Percentiles rank a stretch among this genome's conserved stretches.
These are phyloP conservation scores for Puccinia coronata DNA, from an alignment of 1,284 basidiomycete genomes.

Conservation along the genomic window DNA sequence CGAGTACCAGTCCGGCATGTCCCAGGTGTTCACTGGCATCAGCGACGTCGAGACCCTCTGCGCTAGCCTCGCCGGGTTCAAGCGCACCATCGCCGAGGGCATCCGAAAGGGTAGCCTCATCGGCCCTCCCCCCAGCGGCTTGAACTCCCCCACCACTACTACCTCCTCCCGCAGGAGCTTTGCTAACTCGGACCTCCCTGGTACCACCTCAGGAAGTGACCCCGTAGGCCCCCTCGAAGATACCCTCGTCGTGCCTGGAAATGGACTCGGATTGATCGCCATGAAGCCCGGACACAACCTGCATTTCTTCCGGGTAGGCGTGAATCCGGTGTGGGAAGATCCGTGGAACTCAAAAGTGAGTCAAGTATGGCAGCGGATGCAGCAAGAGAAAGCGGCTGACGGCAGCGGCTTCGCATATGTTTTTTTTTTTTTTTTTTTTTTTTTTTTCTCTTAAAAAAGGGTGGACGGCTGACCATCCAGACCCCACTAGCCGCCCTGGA, in stretches of 20 bases:
- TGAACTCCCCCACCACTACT: neutral
- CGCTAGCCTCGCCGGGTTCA: slow-evolving; percentile 28
- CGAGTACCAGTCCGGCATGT: slow-evolving; percentile 48
- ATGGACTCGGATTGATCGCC: slow-evolving; percentile 32
- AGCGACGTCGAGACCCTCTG: slow-evolving; percentile 39
- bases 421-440: slow-evolving; percentile 7
- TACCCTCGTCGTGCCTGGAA: slow-evolving; percentile 14
- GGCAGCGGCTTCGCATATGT: neutral
- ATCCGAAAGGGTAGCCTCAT: slow-evolving; percentile 9
- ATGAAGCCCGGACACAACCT: slow-evolving; percentile 42
- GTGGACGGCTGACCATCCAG: slow-evolving; percentile 41
- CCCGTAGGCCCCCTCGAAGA: neutral
- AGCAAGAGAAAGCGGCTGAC: neutral
- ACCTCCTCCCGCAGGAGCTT: neutral
- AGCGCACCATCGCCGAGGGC: slow-evolving; percentile 13
- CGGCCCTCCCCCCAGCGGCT: neutral
- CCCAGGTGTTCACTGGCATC: slow-evolving; percentile 27
- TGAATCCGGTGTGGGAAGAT: slow-evolving; percentile 47
- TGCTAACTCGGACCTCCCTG: neutral
- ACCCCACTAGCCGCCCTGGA: slow-evolving; percentile 11
- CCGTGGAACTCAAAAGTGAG: slow-evolving; percentile 46
- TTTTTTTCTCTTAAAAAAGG: too few relatives aligned
- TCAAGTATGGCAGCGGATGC: neutral
- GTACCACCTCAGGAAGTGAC: neutral
- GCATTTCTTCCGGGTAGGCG: slow-evolving; percentile 43